Percentiles rank a stretch among this genome's conserved stretches.
phyloP scores from a whole-genome alignment of 305 asterid species.

The Petunia hybrid region DNA sequence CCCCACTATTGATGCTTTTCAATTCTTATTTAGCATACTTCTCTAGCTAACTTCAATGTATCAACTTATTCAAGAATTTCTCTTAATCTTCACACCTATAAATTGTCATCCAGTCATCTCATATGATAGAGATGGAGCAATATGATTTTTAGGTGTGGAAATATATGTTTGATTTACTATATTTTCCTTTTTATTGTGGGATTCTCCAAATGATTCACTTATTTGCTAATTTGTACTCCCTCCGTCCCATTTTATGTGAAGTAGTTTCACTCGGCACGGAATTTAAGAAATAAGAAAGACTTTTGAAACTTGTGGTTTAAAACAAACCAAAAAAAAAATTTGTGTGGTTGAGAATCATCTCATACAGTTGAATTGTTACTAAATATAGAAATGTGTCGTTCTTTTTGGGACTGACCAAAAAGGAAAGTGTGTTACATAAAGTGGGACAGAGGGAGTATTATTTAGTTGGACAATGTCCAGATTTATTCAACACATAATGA shows the following conservation, averaged over 20 bases:
- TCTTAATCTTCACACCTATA: background rate
- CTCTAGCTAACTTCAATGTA: background rate
- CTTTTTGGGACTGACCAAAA: too few relatives aligned
- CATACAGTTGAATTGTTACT: too few relatives aligned
- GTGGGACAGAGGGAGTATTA: too few relatives aligned
- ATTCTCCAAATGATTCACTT: background rate
- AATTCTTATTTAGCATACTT: background rate
- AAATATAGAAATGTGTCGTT: too few relatives aligned
- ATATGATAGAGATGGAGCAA: background rate
- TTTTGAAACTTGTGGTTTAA: too few relatives aligned
- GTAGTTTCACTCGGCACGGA: too few relatives aligned
- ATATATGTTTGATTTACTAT: background rate
- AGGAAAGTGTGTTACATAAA: too few relatives aligned
- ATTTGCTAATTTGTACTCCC: background rate
- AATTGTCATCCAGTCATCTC: background rate
- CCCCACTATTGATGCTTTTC: background rate
- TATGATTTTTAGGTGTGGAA: background rate
- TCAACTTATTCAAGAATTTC: background rate
- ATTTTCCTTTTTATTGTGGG: background rate
- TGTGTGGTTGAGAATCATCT: too few relatives aligned
- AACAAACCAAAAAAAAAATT: too few relatives aligned
- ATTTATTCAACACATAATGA: conserved; percentile 56
- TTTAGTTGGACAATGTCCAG: conserved; percentile 30
- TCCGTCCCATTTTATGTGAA: too few relatives aligned
- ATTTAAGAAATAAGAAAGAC: too few relatives aligned